Evolutionary conservation across 352 stramenopile genomes (phyloP), one percentile per base, ranked within the genome.

Genomic region (Pythium insidiosum): DNA sequence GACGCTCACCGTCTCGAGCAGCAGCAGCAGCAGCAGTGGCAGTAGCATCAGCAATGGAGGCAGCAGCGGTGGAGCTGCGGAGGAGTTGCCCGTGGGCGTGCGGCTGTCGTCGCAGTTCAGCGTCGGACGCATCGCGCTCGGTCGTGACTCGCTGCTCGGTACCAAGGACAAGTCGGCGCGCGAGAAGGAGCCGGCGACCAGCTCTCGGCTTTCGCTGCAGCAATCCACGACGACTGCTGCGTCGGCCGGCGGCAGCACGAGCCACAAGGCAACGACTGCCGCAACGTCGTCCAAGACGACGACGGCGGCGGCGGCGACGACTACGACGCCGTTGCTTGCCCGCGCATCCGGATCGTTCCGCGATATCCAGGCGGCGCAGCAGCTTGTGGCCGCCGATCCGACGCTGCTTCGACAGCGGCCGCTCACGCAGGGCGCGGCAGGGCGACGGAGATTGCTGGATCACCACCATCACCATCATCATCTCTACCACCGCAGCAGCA

Each of bases 81-180:
- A n/a, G n/a, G n/a, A n/a, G n/a, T n/a, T n/a, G n/a, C n/a, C n/a
- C n/a, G n/a, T n/a, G n/a, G 38, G 22, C 6, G 16, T 9, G 2
- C 38, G 38, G 30, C 36, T 50, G 1, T 18, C 48, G 26, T 38
- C 54, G 1, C 65, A 79, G 21, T 82, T 85, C 35, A 85, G 59
- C 53, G 74, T 87, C 24, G 74, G 74, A 6, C 74, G 73, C 11
- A 87, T 87, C 29, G 67, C 62, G 22, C 58, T 87, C 5, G 70
- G 58, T 0, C 58, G 72, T 2, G 53, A 74, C 23, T 77, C 74
- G 26, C 41, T 88, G 21, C 54, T 88, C 21, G 74, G 72, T 13
- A 80, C 69, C 6, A 65, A 66, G 54, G 42, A 66, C 43, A 64
- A 55, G 28, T 28, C 61, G 2, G 49, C 35, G 29, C 24, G 53